phyloP scores from a whole-genome alignment of 139 green algal species.

The Asterochloris erici region DNA sequence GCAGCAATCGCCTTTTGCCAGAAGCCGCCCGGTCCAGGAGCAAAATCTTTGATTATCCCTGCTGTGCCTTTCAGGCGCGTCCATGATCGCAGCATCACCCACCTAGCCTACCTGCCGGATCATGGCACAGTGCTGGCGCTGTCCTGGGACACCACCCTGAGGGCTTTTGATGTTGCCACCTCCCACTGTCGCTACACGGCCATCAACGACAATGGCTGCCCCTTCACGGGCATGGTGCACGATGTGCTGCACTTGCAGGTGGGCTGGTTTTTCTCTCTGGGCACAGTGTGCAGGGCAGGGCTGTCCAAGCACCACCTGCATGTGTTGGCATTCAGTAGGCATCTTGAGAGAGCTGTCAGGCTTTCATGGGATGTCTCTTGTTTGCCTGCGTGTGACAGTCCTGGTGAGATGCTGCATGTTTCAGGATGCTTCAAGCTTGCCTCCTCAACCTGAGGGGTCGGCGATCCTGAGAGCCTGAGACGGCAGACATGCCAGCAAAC shows the following conservation, averaged over 20 bases:
- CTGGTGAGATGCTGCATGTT: too few relatives aligned
- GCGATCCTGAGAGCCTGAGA: too few relatives aligned
- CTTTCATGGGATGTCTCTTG: too few relatives aligned
- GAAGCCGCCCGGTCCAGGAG: background rate
- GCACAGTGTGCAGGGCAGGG: too few relatives aligned
- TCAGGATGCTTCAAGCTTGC: too few relatives aligned
- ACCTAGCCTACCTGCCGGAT: slow-evolving; percentile 16
- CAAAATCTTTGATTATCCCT: background rate
- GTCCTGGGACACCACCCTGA: slow-evolving; percentile 52
- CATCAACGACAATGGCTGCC: slow-evolving; percentile 46
- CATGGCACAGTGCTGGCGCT: slow-evolving; percentile 42
- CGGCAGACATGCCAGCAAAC: too few relatives aligned
- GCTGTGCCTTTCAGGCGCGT: slow-evolving; percentile 12
- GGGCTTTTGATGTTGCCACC: slow-evolving; percentile 36
- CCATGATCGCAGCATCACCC: slow-evolving; percentile 16
- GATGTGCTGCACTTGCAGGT: background rate
- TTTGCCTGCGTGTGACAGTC: too few relatives aligned
- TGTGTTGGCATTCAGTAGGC: too few relatives aligned
- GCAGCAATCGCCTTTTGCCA: background rate
- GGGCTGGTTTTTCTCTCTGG: too few relatives aligned
- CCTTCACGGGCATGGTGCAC: slow-evolving; percentile 49
- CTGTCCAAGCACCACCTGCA: too few relatives aligned
- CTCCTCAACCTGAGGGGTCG: too few relatives aligned
- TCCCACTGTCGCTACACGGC: slow-evolving; percentile 17
- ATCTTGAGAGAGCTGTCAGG: too few relatives aligned